phyloP scores from a whole-genome alignment of 805 yeast species.

The Kuraishia hungarica region DNA sequence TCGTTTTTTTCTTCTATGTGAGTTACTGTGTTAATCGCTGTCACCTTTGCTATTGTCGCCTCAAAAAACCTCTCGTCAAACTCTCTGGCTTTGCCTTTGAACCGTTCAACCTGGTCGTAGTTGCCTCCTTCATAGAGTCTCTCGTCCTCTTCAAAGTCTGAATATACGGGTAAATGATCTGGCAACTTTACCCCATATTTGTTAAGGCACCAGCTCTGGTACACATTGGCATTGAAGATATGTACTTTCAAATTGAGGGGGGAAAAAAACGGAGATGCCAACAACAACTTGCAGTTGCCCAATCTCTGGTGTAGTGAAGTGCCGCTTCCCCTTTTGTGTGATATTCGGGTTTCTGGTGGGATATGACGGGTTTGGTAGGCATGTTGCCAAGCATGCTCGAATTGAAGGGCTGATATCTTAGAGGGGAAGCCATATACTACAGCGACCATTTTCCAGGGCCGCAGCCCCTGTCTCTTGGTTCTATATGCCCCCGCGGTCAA shows the following conservation, averaged over 20 bases:
- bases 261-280: constrained; percentile 33
- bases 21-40: not conserved
- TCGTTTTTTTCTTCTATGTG: constrained; percentile 1
- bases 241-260: constrained; percentile 36
- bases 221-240: constrained; percentile 28
- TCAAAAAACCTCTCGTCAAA: constrained; percentile 10
- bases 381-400: constrained; percentile 85
- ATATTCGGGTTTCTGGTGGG: constrained; percentile 25
- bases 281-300: constrained; percentile 36
- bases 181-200: constrained; percentile 18
- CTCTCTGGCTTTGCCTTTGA: constrained; percentile 7
- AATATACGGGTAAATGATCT: constrained; percentile 12
- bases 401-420: constrained; percentile 61
- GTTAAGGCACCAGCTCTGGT: constrained; percentile 26
- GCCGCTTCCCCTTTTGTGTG: constrained; percentile 26
- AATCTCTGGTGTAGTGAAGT: constrained; percentile 35
- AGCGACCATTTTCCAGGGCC: constrained; percentile 71
- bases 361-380: constrained; percentile 58
- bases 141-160: constrained; percentile 5
- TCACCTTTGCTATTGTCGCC: not conserved
- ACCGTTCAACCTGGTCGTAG: constrained; percentile 17
- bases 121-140: constrained; percentile 17
- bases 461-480: constrained; percentile 44
- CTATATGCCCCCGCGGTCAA: constrained; percentile 62
- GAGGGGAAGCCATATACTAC: constrained; percentile 68